Conservation (phyloP, 2,329 filamentous ascomycete species). For the Coleophoma cylindrospora region DNA sequence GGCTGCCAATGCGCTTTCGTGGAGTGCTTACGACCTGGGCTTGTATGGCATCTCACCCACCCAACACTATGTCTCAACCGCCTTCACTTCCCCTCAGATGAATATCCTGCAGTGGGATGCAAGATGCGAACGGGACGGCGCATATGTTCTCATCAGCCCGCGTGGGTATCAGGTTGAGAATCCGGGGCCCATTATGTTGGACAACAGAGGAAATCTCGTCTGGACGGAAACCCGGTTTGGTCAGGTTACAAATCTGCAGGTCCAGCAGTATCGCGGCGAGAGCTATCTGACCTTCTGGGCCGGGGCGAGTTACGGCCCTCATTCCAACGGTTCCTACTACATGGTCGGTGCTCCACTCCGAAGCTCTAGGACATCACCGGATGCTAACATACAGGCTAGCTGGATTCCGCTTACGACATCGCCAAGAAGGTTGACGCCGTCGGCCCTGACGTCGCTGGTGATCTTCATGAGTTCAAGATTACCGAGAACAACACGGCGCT, state of each 20-base stretch:
- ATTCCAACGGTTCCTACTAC: not conserved
- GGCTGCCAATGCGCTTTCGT: not conserved
- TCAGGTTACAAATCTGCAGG: conserved; percentile 5
- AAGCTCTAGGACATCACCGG: not conserved
- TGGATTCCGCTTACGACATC: not conserved
- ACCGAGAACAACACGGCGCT: conserved; percentile 36
- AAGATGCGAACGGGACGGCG: conserved; percentile 6
- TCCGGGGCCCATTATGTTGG: conserved; percentile 11
- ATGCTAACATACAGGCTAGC: not conserved
- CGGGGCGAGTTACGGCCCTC: not conserved
- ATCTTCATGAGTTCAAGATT: conserved; percentile 39
- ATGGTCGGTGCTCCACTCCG: not conserved
- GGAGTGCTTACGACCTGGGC: not conserved
- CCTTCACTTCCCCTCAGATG: conserved; percentile 13
- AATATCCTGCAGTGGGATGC: conserved; percentile 7
- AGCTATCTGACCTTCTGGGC: conserved; percentile 42
- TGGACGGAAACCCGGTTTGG: conserved; percentile 10
- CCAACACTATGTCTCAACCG: conserved; percentile 16
- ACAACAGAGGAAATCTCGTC: conserved; percentile 8
- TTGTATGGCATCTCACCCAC: conserved; percentile 2
- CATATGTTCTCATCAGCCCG: conserved; percentile 6
- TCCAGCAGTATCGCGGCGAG: conserved; percentile 35
- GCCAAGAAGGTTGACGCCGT: conserved; percentile 7
- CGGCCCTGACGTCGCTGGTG: conserved; percentile 27
- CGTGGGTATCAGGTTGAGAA: conserved; percentile 8